These are phyloP conservation scores for Magnolia sinica DNA, from an alignment of 164 flowering plant genomes.

Conservation along the genomic window DNA sequence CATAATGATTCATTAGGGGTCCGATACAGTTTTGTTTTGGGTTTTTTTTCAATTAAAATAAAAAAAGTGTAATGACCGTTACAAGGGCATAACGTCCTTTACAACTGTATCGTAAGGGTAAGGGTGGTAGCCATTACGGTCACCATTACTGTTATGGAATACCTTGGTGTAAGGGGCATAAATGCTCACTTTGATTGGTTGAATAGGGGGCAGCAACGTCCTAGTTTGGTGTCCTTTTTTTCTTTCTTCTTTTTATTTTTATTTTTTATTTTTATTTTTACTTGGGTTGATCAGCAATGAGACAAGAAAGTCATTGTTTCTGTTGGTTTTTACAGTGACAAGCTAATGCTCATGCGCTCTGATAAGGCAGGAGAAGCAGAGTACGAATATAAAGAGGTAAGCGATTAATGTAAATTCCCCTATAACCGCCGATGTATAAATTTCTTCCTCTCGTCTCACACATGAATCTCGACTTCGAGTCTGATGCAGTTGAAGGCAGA, in stretches of 20 bases:
- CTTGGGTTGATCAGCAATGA: not conserved
- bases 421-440: not conserved
- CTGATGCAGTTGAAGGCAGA: constrained; percentile 64
- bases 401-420: constrained; percentile 5
- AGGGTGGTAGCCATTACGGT: not conserved
- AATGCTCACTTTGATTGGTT: not conserved
- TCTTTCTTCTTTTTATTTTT: not conserved
- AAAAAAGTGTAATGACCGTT: too few relatives aligned
- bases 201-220: not conserved
- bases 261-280: not conserved
- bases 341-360: constrained; percentile 73
- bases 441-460: too few relatives aligned
- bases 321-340: constrained; percentile 57
- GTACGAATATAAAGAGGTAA: constrained; percentile 67
- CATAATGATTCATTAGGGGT: too few relatives aligned
- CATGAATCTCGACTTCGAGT: not conserved
- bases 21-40: too few relatives aligned
- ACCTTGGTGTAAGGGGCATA: not conserved
- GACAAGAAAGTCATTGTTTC: not conserved
- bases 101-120: too few relatives aligned
- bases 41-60: too few relatives aligned
- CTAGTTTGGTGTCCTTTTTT: not conserved
- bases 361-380: constrained; percentile 58
- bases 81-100: too few relatives aligned
- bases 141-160: not conserved